Conservation (phyloP, 2,329 filamentous ascomycete species). For the Nigrospora oryzae region DNA sequence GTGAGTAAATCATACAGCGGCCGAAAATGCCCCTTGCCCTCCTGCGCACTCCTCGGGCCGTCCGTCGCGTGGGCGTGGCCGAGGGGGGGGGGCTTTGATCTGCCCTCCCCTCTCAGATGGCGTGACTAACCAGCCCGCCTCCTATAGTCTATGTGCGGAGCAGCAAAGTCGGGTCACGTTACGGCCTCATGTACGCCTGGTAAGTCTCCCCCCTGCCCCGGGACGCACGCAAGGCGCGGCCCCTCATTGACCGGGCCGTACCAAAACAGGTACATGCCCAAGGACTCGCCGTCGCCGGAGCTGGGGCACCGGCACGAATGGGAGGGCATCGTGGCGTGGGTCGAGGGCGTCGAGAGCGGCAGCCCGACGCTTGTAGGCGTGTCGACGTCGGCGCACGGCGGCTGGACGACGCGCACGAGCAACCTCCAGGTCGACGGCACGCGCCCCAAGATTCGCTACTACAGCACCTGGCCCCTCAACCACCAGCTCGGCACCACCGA, state of each 20-base stretch:
- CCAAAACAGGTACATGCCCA: constrained; percentile 26
- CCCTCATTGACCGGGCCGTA: too few species aligned
- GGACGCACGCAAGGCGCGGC: too few species aligned
- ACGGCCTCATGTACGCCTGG: constrained; percentile 24
- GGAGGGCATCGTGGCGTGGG: constrained; percentile 25
- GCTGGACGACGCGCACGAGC: constrained; percentile 15
- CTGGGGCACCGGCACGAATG: constrained; percentile 28
- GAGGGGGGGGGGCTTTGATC: too few species aligned
- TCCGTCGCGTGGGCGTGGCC: too few species aligned
- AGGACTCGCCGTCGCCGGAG: constrained; percentile 26
- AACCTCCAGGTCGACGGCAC: constrained; percentile 15
- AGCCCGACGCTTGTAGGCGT: constrained; percentile 19
- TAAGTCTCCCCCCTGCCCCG: constrained; percentile 6
- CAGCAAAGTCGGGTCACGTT: constrained; percentile 14
- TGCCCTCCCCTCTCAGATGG: too few species aligned
- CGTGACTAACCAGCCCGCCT: too few species aligned
- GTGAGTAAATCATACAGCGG: too few species aligned
- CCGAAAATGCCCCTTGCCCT: too few species aligned
- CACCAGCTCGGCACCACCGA: constrained; percentile 26
- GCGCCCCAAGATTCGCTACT: constrained; percentile 21
- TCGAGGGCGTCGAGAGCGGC: constrained; percentile 12
- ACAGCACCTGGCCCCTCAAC: constrained; percentile 20
- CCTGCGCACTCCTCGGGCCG: too few species aligned
- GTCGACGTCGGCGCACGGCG: constrained; percentile 22
- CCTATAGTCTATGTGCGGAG: constrained; percentile 19